Percentiles rank a stretch among this genome's conserved stretches.
These are phyloP conservation scores for Colletotrichum lupini DNA, from an alignment of 2,329 filamentous ascomycete genomes.

Conservation along the genomic window DNA sequence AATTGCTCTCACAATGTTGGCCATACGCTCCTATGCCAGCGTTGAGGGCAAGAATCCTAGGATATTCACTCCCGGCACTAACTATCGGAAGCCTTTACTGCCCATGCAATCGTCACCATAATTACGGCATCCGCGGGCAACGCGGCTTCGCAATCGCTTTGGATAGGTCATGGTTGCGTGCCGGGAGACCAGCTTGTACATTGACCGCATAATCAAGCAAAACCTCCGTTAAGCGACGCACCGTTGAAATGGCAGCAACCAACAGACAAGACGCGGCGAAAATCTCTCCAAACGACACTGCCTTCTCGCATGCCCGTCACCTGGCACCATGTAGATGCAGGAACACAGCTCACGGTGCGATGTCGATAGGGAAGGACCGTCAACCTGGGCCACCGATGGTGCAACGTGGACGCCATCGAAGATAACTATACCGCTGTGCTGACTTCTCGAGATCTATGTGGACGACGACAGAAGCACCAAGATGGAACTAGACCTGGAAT, in stretches of 20 bases:
- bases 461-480: slow-evolving; percentile 42
- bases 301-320: not conserved
- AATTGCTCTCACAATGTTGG: too few relatives aligned
- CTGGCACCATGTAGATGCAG: not conserved
- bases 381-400: slow-evolving; percentile 52
- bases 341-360: slow-evolving; percentile 45
- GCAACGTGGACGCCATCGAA: slow-evolving; percentile 59
- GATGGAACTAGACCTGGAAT: slow-evolving; percentile 10
- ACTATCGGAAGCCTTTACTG: too few relatives aligned
- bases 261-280: slow-evolving; percentile 41
- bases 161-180: too few relatives aligned
- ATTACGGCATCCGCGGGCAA: not conserved
- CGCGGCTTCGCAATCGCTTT: not conserved
- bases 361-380: slow-evolving; percentile 58
- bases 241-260: slow-evolving; percentile 52
- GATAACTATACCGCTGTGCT: slow-evolving; percentile 63
- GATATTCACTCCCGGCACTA: too few relatives aligned
- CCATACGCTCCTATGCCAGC: too few relatives aligned
- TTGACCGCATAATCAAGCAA: slow-evolving; percentile 42
- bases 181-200: not conserved
- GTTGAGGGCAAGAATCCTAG: too few relatives aligned
- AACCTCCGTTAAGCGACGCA: slow-evolving; percentile 53
- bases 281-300: not conserved
- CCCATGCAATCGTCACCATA: too few relatives aligned
- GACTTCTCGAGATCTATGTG: slow-evolving; percentile 62